These are phyloP conservation scores for Jatropha curcas DNA, from an alignment of 345 rosid species.

Conservation along the genomic window DNA sequence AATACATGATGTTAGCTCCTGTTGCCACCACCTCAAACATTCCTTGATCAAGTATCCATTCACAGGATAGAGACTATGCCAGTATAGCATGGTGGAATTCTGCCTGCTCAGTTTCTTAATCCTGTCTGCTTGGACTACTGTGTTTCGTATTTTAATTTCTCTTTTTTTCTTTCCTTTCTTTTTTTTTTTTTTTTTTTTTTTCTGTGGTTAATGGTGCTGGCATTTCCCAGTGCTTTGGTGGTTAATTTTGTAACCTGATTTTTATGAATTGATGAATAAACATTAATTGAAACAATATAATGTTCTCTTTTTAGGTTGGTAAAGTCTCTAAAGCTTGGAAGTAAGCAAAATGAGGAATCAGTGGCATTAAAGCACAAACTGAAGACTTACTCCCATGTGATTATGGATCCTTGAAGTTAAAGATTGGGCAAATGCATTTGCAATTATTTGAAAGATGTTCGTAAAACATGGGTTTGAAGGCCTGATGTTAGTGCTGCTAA, in stretches of 20 bases:
- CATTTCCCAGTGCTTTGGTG: background rate
- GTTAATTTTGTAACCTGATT: background rate
- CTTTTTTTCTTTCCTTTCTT: too few relatives aligned
- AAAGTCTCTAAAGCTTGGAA: constrained; percentile 86
- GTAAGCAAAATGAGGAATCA: constrained; percentile 70
- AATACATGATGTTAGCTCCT: too few relatives aligned
- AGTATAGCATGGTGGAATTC: too few relatives aligned
- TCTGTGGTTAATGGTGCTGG: background rate
- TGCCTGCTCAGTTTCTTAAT: too few relatives aligned
- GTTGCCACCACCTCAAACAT: too few relatives aligned
- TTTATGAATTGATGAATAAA: background rate
- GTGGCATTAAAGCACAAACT: constrained; percentile 78
- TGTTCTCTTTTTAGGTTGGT: constrained; percentile 54
- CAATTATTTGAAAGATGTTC: constrained; percentile 85
- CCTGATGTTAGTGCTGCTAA: constrained; percentile 89
- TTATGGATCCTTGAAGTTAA: constrained; percentile 84
- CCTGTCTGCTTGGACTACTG: too few relatives aligned
- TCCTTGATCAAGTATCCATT: too few relatives aligned
- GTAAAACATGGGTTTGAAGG: constrained; percentile 65
- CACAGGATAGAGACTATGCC: too few relatives aligned
- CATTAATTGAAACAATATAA: background rate
- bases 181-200: too few relatives aligned
- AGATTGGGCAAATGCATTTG: constrained; percentile 95
- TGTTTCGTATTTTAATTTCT: too few relatives aligned
- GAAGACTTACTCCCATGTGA: constrained; percentile 98